These are phyloP conservation scores for Polyrhizophydium stewartii DNA, from an alignment of 371 early-diverging fungal species.

Conservation along the genomic window DNA sequence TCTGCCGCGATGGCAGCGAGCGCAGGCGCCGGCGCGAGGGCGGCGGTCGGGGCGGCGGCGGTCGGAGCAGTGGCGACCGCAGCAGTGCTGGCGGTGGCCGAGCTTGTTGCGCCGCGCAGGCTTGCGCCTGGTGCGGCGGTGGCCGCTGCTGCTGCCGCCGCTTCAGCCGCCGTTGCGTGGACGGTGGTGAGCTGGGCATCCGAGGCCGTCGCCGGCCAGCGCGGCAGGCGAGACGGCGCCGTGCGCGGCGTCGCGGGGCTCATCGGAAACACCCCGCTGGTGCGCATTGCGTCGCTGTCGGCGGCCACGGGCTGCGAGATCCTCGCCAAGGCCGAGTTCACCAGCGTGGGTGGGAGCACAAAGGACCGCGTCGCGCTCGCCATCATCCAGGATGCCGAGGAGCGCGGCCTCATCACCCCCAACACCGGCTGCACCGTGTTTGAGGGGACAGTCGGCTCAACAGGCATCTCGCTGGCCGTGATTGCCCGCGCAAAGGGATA, in stretches of 20 bases:
- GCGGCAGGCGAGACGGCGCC: not conserved
- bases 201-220: too few relatives aligned
- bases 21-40: too few relatives aligned
- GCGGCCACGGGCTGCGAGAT: conserved; percentile 88
- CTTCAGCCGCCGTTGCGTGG: too few relatives aligned
- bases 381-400: conserved; percentile 79
- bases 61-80: too few relatives aligned
- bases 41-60: too few relatives aligned
- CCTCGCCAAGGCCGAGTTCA: conserved; percentile 71
- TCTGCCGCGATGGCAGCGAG: too few relatives aligned
- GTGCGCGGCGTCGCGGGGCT: conserved; percentile 25
- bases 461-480: conserved; percentile 52
- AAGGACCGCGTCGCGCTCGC: conserved; percentile 92
- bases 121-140: too few relatives aligned
- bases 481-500: conserved; percentile 85
- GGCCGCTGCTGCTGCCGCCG: too few relatives aligned
- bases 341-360: conserved; percentile 87
- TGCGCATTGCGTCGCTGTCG: conserved; percentile 79
- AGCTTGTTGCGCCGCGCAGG: too few relatives aligned
- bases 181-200: too few relatives aligned
- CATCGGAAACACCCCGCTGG: conserved; percentile 86
- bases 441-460: conserved; percentile 86
- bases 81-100: too few relatives aligned
- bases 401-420: conserved; percentile 47
- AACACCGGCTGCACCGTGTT: conserved; percentile 74